A percentile compares a stretch with the other conserved stretches of the same genome.
Evolutionary conservation across 768 basidiomycete species (phyloP).

Genomic region (Mycena metata): DNA sequence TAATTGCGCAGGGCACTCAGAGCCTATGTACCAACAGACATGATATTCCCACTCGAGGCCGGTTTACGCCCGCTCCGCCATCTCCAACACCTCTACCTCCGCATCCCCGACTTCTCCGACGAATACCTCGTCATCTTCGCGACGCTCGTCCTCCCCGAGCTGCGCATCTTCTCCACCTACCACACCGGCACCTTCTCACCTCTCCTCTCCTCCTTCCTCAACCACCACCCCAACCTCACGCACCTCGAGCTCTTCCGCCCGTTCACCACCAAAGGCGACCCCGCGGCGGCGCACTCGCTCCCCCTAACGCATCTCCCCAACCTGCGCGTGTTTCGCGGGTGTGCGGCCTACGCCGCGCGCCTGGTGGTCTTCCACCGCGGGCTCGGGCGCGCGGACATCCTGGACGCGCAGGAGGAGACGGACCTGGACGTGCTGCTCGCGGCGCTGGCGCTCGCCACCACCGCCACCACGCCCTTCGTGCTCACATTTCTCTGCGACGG

Average conservation of each 20-base stretch:
- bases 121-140: constrained; percentile 20
- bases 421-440: constrained; percentile 11
- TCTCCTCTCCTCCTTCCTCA: constrained; percentile 13
- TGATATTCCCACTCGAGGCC: constrained; percentile 10
- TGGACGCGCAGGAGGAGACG: constrained; percentile 3
- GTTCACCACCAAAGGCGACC: not conserved
- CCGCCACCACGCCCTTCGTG: not conserved
- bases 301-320: constrained; percentile 10
- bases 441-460: not conserved
- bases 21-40: constrained; percentile 13
- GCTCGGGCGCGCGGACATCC: constrained; percentile 13
- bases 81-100: constrained; percentile 4
- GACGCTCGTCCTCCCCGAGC: constrained; percentile 8
- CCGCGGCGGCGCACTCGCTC: not conserved
- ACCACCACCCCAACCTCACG: constrained; percentile 21
- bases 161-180: constrained; percentile 14
- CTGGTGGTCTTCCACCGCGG: not conserved
- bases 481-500: constrained; percentile 23
- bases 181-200: constrained; percentile 18
- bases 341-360: constrained; percentile 1
- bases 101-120: constrained; percentile 15
- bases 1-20: not conserved
- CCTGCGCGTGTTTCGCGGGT: constrained; percentile 18
- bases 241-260: constrained; percentile 30
- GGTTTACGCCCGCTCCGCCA: not conserved